Evolutionary conservation across 1,284 basidiomycete species (phyloP), one percentile per base, ranked within the genome.

Genomic region (Rhodotorula sp.): DNA sequence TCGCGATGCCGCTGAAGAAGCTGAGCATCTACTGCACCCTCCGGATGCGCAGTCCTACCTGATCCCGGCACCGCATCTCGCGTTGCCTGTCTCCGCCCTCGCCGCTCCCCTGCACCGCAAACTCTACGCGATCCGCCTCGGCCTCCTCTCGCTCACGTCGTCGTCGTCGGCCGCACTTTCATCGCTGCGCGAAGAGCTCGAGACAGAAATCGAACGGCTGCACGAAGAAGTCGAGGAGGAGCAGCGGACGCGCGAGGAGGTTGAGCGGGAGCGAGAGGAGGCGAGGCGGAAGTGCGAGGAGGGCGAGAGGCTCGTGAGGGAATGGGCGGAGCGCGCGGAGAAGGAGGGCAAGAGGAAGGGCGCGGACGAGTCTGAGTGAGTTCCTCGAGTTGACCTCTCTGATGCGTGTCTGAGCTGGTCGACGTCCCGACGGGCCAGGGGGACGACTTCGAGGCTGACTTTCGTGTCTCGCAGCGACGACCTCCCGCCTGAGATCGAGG

Each of bases 61-160:
- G 14, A 53, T 70, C 53, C 74, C 74, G 3, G 42, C 62, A 0
- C 74, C 72, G 27, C 70, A 74, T 27, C 66, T 71, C 58, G 63
- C 67, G 14, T 41, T 66, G 9, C 64, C 74, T 16, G 53, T 68
- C 42, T 3, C 57, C 10, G 21, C 49, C 14, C 49, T 75, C 53
- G 46, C 65, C 10, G 27, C 62, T 5, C 64, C 61, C 1, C 64
- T 75, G 17, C 62, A 71, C 56, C 49, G 52, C 58, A 68, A 68
- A 44, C 74, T 75, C 48, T 66, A 69, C 63, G 58, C 61, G 7
- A 69, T 75, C 62, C 66, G 67, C 9, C 54, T 67, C 44, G 65
- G 61, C 52, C 63, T 74, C n/a, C 61, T 60, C 13, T 44, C 62
- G 5, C 68, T 67, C 62, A 25, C 64, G 9, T 44, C 62, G 12